Base-by-base conservation (phyloP, 768 basidiomycete species). In the Termitomyces bulborhizus region DNA sequence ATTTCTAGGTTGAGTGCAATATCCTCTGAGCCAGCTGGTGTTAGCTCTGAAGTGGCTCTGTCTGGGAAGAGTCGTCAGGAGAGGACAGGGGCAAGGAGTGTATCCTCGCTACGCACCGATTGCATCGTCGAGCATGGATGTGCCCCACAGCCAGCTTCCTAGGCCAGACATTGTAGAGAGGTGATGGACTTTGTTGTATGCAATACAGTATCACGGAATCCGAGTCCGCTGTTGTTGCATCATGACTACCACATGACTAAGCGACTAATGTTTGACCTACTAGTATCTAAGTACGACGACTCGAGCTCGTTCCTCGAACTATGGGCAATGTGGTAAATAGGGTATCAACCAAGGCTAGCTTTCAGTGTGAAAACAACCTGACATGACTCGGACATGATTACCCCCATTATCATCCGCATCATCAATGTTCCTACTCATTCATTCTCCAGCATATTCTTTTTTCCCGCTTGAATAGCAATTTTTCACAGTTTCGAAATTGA, bases 1-100 rank as follows among this genome's bases (percentile, higher is more conserved):
- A 98, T 92, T 68, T 98, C 93, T 56, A 99, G 88, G 64, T 89
- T 89, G 60, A 93, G 78, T 8, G 93, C 92, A 39, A 98, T 93
- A 69, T 98, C 93, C 68, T 95, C 92, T 51, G 83, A 74, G 27
- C 88, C 89, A 46, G 83, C 79, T 39, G 93, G 91, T 51, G 93
- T 72, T 26, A 93, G 77, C 69, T 94, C 92, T 3, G 93, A 93
- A 15, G 94, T 97, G n/a, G 91, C 90, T 73, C 90, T 93, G 76
- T 94, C 93, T 96, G 69, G 7, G 4, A 26, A n/a, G 6, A 16
- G 56, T 50, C 44, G 54, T 61, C 49, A 58, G 51, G 46, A 49
- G 43, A 46, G 18, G 18, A 12, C 39, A 37, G 27, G 55, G 21
- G 7, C 9, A 4, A 6, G 7, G 29, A 48, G 6, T 58, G 36